Conservation (phyloP, 208 protist species). For the Wallacemonas sp. region DNA sequence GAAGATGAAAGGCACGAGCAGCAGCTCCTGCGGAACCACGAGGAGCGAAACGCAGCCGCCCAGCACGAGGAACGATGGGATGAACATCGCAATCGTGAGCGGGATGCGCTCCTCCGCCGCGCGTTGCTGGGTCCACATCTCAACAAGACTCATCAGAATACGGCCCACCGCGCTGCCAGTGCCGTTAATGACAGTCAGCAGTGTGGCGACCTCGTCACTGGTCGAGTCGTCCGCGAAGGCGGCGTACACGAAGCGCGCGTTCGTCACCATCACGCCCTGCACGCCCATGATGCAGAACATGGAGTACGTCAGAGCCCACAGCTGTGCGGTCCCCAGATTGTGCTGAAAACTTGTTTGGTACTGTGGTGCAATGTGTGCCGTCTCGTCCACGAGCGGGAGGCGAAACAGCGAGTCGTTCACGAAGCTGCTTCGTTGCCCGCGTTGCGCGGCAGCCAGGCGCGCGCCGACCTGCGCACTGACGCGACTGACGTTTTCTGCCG, state of each 20-base stretch:
- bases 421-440: slow-evolving; percentile 36
- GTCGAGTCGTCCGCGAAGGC: slow-evolving; percentile 41
- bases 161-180: slow-evolving; percentile 68
- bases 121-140: slow-evolving; percentile 66
- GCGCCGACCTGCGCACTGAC: slow-evolving; percentile 15
- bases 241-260: slow-evolving; percentile 75
- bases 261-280: slow-evolving; percentile 67
- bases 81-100: slow-evolving; percentile 59
- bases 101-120: slow-evolving; percentile 65
- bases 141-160: slow-evolving; percentile 64
- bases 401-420: slow-evolving; percentile 33
- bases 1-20: slow-evolving; percentile 60
- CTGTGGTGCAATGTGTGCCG: slow-evolving; percentile 65
- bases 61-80: slow-evolving; percentile 45
- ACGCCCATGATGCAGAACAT: slow-evolving; percentile 61
- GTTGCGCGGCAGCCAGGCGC: slow-evolving; percentile 10
- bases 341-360: slow-evolving; percentile 65
- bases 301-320: slow-evolving; percentile 63
- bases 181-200: slow-evolving; percentile 69
- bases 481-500: slow-evolving; percentile 8
- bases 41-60: slow-evolving; percentile 42
- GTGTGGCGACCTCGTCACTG: slow-evolving; percentile 43
- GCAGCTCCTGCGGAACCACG: slow-evolving; percentile 27
- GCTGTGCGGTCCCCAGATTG: slow-evolving; percentile 40
- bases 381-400: slow-evolving; percentile 29